These are phyloP conservation scores for Berkeleyomyces basicola DNA, from an alignment of 2,329 filamentous ascomycete genomes.

Conservation along the genomic window DNA sequence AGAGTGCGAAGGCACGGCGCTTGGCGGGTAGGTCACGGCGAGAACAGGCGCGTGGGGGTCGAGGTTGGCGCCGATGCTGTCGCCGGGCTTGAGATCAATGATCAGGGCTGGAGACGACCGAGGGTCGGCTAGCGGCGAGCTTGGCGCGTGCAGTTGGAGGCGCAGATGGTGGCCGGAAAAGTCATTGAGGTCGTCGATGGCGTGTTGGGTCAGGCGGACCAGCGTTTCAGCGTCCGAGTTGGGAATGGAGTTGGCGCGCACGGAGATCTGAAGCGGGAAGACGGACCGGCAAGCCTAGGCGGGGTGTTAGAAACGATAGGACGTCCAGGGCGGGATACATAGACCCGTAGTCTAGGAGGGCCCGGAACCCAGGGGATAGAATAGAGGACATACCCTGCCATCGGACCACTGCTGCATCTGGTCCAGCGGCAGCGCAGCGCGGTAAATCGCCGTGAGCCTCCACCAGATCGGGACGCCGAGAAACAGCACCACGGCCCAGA, in stretches of 20 bases:
- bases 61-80: slow-evolving; percentile 40
- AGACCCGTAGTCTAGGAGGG: neutral
- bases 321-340: neutral
- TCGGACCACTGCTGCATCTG: slow-evolving; percentile 87
- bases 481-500: slow-evolving; percentile 73
- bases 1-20: slow-evolving; percentile 47
- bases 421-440: slow-evolving; percentile 65
- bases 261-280: slow-evolving; percentile 68
- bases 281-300: slow-evolving; percentile 67
- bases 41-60: slow-evolving; percentile 54
- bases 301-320: neutral
- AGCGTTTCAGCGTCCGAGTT: slow-evolving; percentile 55
- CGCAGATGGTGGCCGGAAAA: slow-evolving; percentile 66
- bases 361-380: no score
- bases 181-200: slow-evolving; percentile 72
- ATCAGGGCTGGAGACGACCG: slow-evolving; percentile 40
- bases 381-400: slow-evolving; percentile 47
- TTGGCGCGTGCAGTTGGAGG: slow-evolving; percentile 18
- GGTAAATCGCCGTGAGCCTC: slow-evolving; percentile 82
- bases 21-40: slow-evolving; percentile 60
- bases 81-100: slow-evolving; percentile 51
- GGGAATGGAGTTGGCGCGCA: slow-evolving; percentile 52
- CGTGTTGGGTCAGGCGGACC: slow-evolving; percentile 65
- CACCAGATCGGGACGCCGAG: slow-evolving; percentile 91
- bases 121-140: slow-evolving; percentile 15